Evolutionary conservation across 345 rosid species (phyloP).

Genomic region (Gossypium stocksii): DNA sequence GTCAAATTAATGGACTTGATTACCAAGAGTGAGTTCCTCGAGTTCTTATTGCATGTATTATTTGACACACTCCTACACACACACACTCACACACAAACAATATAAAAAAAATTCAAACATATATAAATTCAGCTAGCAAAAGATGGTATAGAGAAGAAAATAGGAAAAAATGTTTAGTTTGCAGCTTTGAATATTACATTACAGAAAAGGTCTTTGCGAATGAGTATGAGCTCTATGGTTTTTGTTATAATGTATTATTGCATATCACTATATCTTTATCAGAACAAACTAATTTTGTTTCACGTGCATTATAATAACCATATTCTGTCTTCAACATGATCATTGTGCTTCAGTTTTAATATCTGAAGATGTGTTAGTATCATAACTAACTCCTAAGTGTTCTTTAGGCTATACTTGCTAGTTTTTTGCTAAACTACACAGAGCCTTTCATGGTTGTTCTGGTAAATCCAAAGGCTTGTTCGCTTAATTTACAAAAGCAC

Average conservation of each 20-base stretch:
- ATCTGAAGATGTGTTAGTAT: neutral
- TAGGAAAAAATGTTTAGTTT: too few relatives aligned
- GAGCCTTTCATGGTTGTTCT: slow-evolving; percentile 1
- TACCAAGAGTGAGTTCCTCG: slow-evolving; percentile 51
- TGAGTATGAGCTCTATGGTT: neutral
- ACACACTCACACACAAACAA: too few relatives aligned
- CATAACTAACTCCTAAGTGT: neutral
- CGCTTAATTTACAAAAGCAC: neutral
- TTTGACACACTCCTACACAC: neutral
- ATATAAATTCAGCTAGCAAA: too few relatives aligned
- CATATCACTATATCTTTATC: neutral
- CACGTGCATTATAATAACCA: slow-evolving; percentile 1
- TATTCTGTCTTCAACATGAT: neutral
- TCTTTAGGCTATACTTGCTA: neutral
- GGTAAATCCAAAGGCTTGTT: neutral
- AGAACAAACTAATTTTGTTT: neutral
- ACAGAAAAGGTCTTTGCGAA: neutral
- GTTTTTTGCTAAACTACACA: neutral
- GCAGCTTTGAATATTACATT: too few relatives aligned
- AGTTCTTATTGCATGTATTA: neutral
- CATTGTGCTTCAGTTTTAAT: neutral
- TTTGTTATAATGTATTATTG: neutral
- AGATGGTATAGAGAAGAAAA: too few relatives aligned
- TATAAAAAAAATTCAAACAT: too few relatives aligned
- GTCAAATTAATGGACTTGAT: slow-evolving; percentile 48